Percentiles rank a stretch among this genome's conserved stretches.
Conservation (phyloP, 2,329 filamentous ascomycete species). For the Tolypocladium tropicale region DNA sequence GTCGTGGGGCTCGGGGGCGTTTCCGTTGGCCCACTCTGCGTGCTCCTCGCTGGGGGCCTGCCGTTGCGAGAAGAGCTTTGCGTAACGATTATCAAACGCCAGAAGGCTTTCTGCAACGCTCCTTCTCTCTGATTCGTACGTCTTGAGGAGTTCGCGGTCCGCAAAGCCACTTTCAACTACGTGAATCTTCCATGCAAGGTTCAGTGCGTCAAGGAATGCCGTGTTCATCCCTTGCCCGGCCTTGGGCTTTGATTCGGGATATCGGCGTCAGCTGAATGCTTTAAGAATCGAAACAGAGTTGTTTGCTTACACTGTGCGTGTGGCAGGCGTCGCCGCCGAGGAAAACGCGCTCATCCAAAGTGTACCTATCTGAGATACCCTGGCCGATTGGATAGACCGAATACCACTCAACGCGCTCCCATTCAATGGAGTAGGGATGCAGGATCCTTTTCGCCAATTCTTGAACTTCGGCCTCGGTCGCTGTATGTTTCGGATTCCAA, state of each 20-base stretch:
- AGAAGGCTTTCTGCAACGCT: constrained; percentile 75
- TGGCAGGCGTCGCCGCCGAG: constrained; percentile 71
- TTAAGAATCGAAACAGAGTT: neutral
- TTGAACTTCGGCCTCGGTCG: constrained; percentile 54
- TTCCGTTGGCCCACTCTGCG: constrained; percentile 41
- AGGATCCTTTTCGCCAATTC: constrained; percentile 55
- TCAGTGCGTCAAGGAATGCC: constrained; percentile 71
- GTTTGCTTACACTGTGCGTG: constrained; percentile 54
- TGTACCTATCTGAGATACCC: constrained; percentile 59
- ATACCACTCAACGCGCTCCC: constrained; percentile 62
- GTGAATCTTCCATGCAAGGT: constrained; percentile 94
- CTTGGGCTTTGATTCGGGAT: constrained; percentile 50
- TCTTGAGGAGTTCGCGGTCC: constrained; percentile 61
- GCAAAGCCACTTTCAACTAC: constrained; percentile 79
- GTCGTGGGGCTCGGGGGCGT: constrained; percentile 23
- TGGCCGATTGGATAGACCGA: constrained; percentile 70
- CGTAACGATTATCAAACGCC: constrained; percentile 80
- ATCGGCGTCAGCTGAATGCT: neutral
- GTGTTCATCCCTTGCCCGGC: constrained; percentile 76
- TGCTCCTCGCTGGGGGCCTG: constrained; percentile 63
- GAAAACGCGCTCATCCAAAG: constrained; percentile 59
- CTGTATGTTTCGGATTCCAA: constrained; percentile 51
- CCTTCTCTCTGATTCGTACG: constrained; percentile 81
- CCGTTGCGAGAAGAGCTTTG: constrained; percentile 76
- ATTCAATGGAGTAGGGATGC: constrained; percentile 56